Percentiles rank a stretch among this genome's conserved stretches.
These are phyloP conservation scores for Malania oleifera DNA, from an alignment of 164 flowering plant species.

Conservation along the genomic window DNA sequence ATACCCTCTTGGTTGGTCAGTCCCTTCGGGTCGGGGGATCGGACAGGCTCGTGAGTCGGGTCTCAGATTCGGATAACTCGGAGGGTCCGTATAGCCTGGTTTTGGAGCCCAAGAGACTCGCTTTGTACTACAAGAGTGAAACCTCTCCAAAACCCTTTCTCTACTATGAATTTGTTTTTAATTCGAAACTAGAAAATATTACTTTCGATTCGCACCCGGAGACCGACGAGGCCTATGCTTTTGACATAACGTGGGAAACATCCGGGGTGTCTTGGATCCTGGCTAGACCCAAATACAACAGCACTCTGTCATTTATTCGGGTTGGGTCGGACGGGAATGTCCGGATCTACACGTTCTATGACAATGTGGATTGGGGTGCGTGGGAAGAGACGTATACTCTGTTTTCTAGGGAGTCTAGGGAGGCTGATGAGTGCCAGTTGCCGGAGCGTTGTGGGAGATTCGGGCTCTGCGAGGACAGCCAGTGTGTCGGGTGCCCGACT, in stretches of 20 bases:
- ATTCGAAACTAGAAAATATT: slow-evolving; percentile 9
- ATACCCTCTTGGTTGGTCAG: slow-evolving; percentile 55
- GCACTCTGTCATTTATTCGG: slow-evolving; percentile 20
- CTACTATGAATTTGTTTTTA: no score
- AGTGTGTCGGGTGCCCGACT: slow-evolving; percentile 40
- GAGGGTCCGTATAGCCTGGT: slow-evolving; percentile 39
- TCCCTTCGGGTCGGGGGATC: slow-evolving; percentile 19
- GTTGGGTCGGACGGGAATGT: slow-evolving; percentile 33
- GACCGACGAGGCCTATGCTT: slow-evolving; percentile 13
- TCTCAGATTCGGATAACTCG: slow-evolving; percentile 20
- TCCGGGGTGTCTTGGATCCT: not conserved
- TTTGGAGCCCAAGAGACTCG: slow-evolving; percentile 26
- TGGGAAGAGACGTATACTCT: slow-evolving; percentile 29
- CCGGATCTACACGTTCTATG: slow-evolving; percentile 20
- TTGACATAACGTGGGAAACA: no score
- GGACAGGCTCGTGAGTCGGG: slow-evolving; percentile 38
- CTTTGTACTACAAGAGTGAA: slow-evolving; percentile 21
- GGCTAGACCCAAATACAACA: slow-evolving; percentile 29
- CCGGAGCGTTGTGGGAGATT: slow-evolving; percentile 33
- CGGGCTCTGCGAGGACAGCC: slow-evolving; percentile 35
- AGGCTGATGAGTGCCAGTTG: slow-evolving; percentile 21
- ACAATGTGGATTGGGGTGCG: slow-evolving; percentile 5
- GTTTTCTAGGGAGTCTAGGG: slow-evolving; percentile 10
- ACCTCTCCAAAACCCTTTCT: slow-evolving; percentile 18
- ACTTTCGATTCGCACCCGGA: slow-evolving; percentile 6